These are phyloP conservation scores for Furculomyces boomerangus DNA, from an alignment of 371 early-diverging fungal species.

Conservation along the genomic window DNA sequence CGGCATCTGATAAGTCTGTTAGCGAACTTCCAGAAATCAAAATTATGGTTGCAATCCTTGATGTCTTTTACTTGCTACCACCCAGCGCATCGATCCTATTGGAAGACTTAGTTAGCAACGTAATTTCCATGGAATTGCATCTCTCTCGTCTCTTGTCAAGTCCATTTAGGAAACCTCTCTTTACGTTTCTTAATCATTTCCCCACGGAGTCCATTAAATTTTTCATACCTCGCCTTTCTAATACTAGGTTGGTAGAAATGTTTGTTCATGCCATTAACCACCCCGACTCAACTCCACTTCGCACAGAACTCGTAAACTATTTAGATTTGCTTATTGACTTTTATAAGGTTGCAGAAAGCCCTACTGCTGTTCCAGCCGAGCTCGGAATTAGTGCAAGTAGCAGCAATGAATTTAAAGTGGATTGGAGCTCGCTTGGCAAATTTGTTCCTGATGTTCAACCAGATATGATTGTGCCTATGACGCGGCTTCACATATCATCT, in stretches of 20 bases:
- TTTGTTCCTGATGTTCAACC: too few species aligned
- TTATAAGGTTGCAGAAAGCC: conserved; percentile 2
- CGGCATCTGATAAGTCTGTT: conserved; percentile 59
- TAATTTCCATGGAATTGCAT: conserved; percentile 65
- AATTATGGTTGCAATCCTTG: conserved; percentile 82
- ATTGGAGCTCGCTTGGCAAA: too few species aligned
- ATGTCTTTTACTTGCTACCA: conserved; percentile 85
- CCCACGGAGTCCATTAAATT: conserved; percentile 65
- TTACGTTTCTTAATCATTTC: conserved; percentile 78
- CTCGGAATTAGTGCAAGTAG: background rate
- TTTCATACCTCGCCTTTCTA: conserved; percentile 55
- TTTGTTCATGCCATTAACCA: conserved; percentile 34
- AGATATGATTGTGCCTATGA: too few species aligned
- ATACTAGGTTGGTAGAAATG: conserved; percentile 33
- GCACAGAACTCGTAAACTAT: conserved; percentile 16
- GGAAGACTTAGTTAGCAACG: conserved; percentile 68
- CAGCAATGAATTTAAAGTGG: too few species aligned
- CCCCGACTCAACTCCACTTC: conserved; percentile 12
- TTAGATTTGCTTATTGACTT: conserved; percentile 9
- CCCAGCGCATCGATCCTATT: conserved; percentile 80
- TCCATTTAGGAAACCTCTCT: conserved; percentile 81
- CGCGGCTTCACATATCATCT: too few species aligned
- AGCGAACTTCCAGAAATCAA: conserved; percentile 77
- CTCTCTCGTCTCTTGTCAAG: conserved; percentile 66
- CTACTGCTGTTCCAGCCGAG: background rate